Evolutionary conservation across 495 filamentous ascomycete genomes (phyloP).

Genomic region (Neurospora sp.): DNA sequence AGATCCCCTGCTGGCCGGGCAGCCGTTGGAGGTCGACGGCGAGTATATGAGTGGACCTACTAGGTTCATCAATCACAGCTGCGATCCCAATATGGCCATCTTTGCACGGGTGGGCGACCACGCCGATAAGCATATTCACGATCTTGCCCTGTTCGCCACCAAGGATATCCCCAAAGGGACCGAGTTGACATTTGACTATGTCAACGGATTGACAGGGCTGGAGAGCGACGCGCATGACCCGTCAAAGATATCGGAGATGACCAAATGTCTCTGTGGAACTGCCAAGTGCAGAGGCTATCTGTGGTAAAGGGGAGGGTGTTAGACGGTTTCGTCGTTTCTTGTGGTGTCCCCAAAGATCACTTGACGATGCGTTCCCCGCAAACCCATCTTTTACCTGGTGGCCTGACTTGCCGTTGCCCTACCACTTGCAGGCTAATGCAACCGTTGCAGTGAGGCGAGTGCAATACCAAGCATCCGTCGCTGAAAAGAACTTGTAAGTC

Average conservation of each 20-base stretch:
- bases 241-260: conserved; percentile 34
- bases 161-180: conserved; percentile 54
- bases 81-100: conserved; percentile 63
- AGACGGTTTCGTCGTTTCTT: neutral
- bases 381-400: neutral
- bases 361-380: neutral
- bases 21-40: conserved; percentile 44
- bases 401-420: neutral
- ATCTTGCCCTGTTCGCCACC: conserved; percentile 77
- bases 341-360: neutral
- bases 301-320: conserved; percentile 35
- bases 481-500: neutral
- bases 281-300: conserved; percentile 57
- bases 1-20: conserved; percentile 29
- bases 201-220: conserved; percentile 41
- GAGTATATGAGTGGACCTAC: conserved; percentile 50
- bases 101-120: conserved; percentile 75
- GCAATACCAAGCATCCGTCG: neutral
- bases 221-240: conserved; percentile 42
- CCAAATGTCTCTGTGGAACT: conserved; percentile 59
- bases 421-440: neutral
- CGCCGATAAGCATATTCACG: conserved; percentile 64
- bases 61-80: conserved; percentile 67
- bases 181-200: conserved; percentile 86
- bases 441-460: neutral